Percentiles rank a stretch among this genome's conserved stretches.
These are phyloP conservation scores for Raphanus raphanistrum DNA, from an alignment of 345 rosid genomes.

Conservation along the genomic window DNA sequence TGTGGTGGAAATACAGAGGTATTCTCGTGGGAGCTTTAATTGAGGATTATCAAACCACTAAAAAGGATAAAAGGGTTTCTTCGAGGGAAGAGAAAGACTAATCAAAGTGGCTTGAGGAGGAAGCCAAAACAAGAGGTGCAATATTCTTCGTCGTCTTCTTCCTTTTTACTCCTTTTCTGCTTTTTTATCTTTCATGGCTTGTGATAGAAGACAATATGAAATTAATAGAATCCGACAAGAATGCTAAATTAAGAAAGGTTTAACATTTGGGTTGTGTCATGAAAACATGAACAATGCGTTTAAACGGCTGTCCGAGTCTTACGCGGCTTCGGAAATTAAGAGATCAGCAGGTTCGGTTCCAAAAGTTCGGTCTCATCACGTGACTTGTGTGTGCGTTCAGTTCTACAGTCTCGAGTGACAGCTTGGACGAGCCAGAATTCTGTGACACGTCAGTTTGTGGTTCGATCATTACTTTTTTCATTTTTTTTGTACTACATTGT, in stretches of 20 bases:
- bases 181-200: constrained; percentile 43
- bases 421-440: constrained; percentile 34
- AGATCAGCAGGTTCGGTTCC: constrained; percentile 29
- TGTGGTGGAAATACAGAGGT: constrained; percentile 30
- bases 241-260: constrained; percentile 32
- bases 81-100: constrained; percentile 27
- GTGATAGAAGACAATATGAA: constrained; percentile 45
- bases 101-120: constrained; percentile 45
- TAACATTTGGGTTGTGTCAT: constrained; percentile 31
- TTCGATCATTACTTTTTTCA: constrained; percentile 8
- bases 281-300: constrained; percentile 17
- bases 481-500: neutral
- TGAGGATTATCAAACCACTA: constrained; percentile 44
- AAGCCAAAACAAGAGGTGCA: constrained; percentile 38
- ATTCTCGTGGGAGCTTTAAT: constrained; percentile 65
- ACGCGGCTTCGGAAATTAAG: constrained; percentile 33
- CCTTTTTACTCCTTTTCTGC: constrained; percentile 10
- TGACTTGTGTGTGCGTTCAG: constrained; percentile 38
- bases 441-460: constrained; percentile 37
- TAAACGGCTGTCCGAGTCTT: constrained; percentile 79
- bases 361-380: constrained; percentile 29
- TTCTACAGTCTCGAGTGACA: constrained; percentile 25
- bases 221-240: neutral
- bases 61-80: neutral
- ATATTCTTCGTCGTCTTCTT: constrained; percentile 31